phyloP scores from a whole-genome alignment of 2,329 filamentous ascomycete species.

The Colletotrichum shisoi region DNA sequence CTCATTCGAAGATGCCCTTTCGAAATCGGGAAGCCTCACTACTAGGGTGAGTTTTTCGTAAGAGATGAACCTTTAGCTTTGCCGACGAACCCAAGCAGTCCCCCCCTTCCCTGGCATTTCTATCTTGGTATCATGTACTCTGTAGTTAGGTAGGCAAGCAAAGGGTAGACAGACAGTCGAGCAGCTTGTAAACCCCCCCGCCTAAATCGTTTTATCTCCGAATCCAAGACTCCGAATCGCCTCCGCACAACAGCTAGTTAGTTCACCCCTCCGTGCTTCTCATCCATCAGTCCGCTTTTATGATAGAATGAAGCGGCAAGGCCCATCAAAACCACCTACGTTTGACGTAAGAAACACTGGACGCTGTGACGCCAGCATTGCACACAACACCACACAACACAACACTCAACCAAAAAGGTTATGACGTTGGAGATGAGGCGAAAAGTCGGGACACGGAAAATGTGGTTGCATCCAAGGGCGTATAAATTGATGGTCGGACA shows the following conservation, averaged over 20 bases:
- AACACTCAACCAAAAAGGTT: neutral
- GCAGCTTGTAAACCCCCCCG: too few species aligned
- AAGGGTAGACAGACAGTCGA: too few species aligned
- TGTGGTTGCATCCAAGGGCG: neutral
- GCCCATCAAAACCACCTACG: neutral
- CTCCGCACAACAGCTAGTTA: neutral
- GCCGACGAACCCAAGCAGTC: too few species aligned
- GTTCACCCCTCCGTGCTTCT: neutral
- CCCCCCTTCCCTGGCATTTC: too few species aligned
- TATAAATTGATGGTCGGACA: constrained; percentile 4
- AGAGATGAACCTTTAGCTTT: too few species aligned
- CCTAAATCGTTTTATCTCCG: neutral
- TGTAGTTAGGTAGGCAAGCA: too few species aligned
- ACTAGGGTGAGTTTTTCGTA: too few species aligned
- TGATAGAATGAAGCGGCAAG: constrained; percentile 2
- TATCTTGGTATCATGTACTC: too few species aligned
- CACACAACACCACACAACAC: neutral
- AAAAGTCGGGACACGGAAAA: neutral
- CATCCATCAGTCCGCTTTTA: constrained; percentile 27
- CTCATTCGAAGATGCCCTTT: too few species aligned
- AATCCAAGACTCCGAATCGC: neutral
- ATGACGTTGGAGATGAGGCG: constrained; percentile 8
- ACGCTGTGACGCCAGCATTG: constrained; percentile 3
- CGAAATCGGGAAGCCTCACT: too few species aligned
- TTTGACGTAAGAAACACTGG: constrained; percentile 29